phyloP scores from a whole-genome alignment of 768 basidiomycete genomes.

The Naganishia randhawae region DNA sequence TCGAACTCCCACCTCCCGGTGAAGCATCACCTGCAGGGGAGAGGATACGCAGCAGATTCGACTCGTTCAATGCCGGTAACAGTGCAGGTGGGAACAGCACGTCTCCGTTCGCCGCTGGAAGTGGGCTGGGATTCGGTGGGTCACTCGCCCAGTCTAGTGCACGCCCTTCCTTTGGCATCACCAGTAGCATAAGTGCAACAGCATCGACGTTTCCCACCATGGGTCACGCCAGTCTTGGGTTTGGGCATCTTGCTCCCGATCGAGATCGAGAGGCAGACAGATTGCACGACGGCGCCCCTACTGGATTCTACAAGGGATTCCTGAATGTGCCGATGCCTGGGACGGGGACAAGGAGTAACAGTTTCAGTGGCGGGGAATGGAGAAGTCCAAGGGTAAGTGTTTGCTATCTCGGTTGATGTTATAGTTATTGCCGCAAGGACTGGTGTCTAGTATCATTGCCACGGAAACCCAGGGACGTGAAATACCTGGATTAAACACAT shows the following conservation, averaged over 20 bases:
- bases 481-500: no score
- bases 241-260: background rate
- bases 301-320: slow-evolving; percentile 7
- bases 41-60: background rate
- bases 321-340: slow-evolving; percentile 28
- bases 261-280: background rate
- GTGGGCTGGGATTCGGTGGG: slow-evolving; percentile 19
- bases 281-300: slow-evolving; percentile 14
- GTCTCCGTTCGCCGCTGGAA: slow-evolving; percentile 5
- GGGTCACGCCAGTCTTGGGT: background rate
- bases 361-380: slow-evolving; percentile 41
- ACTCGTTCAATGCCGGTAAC: background rate
- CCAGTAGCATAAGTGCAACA: background rate
- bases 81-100: background rate
- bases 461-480: no score
- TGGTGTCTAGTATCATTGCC: no score
- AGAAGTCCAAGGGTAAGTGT: slow-evolving; percentile 39
- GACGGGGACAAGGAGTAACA: slow-evolving; percentile 43
- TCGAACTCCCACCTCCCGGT: background rate
- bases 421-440: background rate
- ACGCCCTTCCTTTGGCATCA: slow-evolving; percentile 17
- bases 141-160: slow-evolving; percentile 3
- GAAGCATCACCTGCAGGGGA: slow-evolving; percentile 4
- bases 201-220: background rate
- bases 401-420: background rate